Conservation (phyloP, 495 filamentous ascomycete genomes). For the Eremomyces bilateralis region DNA sequence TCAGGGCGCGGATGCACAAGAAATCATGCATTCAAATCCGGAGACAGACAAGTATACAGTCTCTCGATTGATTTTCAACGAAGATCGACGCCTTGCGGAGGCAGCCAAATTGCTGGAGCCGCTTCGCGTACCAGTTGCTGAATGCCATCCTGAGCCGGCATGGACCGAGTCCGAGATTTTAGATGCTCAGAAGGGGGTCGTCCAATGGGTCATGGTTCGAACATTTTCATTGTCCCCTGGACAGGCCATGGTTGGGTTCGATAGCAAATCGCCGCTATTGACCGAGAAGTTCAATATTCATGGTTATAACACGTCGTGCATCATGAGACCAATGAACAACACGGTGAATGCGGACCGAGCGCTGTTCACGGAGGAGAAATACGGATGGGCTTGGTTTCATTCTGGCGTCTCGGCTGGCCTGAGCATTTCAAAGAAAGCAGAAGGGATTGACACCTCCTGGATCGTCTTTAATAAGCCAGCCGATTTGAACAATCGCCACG, state of each 20-base stretch:
- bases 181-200: conserved; percentile 79
- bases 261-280: conserved; percentile 58
- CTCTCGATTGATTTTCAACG: conserved; percentile 66
- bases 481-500: conserved; percentile 81
- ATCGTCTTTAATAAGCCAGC: conserved; percentile 92
- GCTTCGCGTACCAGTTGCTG: conserved; percentile 49
- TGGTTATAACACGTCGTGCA: conserved; percentile 69
- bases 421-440: conserved; percentile 71
- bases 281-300: conserved; percentile 76
- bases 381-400: conserved; percentile 96
- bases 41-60: conserved; percentile 65
- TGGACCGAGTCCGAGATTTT: conserved; percentile 75
- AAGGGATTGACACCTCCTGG: conserved; percentile 94
- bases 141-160: conserved; percentile 48
- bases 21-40: conserved; percentile 15
- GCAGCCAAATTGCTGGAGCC: conserved; percentile 61
- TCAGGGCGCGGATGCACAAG: conserved; percentile 25
- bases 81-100: conserved; percentile 73
- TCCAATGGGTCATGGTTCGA: conserved; percentile 60
- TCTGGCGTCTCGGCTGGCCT: conserved; percentile 78
- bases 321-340: conserved; percentile 77
- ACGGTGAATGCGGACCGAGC: conserved; percentile 71
- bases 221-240: conserved; percentile 76
- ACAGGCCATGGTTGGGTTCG: conserved; percentile 63
- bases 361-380: conserved; percentile 78